Conservation (phyloP, 2,329 filamentous ascomycete genomes). For the Colletotrichum lentis region DNA sequence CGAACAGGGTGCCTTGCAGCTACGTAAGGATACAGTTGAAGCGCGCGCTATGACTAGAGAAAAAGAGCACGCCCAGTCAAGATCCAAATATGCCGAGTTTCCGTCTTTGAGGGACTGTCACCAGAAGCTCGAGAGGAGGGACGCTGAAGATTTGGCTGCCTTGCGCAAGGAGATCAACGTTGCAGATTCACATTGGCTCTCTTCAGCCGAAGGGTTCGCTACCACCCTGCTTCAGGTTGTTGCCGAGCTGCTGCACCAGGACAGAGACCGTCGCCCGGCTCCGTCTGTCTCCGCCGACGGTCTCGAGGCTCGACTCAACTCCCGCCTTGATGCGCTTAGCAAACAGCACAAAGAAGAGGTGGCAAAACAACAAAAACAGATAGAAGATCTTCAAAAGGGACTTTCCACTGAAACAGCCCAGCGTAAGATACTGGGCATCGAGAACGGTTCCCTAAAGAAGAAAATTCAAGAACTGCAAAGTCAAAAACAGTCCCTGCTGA, state of each 20-base stretch:
- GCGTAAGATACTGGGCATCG: conserved; percentile 16
- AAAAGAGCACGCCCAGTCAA: not conserved
- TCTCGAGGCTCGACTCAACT: conserved; percentile 1
- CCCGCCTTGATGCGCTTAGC: conserved; percentile 29
- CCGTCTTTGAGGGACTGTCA: conserved; percentile 25
- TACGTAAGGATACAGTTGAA: conserved; percentile 19
- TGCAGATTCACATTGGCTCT: conserved; percentile 3
- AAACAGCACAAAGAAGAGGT: conserved; percentile 23
- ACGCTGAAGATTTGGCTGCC: conserved; percentile 12
- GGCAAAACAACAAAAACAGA: conserved; percentile 36
- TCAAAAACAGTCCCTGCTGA: not conserved
- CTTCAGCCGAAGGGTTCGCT: conserved; percentile 10
- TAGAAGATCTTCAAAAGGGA: conserved; percentile 16
- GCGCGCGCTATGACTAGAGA: conserved; percentile 17
- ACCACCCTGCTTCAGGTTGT: conserved; percentile 16
- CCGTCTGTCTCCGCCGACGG: not conserved
- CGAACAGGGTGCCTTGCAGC: conserved; percentile 15
- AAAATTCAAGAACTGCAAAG: conserved; percentile 16
- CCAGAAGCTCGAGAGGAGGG: conserved; percentile 22
- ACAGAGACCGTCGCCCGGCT: not conserved
- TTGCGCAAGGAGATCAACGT: conserved; percentile 1
- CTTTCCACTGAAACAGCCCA: conserved; percentile 7
- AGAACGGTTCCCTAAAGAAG: conserved; percentile 25
- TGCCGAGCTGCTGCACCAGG: conserved; percentile 6
- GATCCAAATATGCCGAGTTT: conserved; percentile 25